Conservation (phyloP, 73 alveolate species). For the Symbiodinium natans region DNA sequence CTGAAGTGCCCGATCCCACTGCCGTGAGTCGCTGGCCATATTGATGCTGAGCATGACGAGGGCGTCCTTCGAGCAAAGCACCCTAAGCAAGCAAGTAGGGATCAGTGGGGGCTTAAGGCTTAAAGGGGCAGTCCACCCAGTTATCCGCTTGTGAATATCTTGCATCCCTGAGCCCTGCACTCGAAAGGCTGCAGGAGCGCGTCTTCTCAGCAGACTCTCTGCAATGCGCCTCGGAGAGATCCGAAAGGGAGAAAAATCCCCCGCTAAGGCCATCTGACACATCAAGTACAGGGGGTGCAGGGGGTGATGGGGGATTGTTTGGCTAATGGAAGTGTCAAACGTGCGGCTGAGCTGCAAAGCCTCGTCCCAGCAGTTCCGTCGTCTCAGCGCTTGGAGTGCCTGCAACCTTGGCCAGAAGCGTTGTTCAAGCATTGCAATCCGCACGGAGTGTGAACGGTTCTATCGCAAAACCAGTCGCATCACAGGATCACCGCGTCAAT, state of each 20-base stretch:
- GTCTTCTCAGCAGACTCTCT: not conserved
- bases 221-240: not conserved
- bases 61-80: too few species aligned
- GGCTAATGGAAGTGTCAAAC: too few species aligned
- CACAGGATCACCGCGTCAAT: too few species aligned
- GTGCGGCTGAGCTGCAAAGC: not conserved
- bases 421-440: too few species aligned
- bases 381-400: not conserved
- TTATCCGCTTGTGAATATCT: not conserved
- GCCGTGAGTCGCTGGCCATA: not conserved
- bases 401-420: not conserved
- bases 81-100: too few species aligned
- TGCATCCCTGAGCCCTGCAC: not conserved
- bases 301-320: too few species aligned
- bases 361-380: not conserved
- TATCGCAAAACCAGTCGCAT: too few species aligned
- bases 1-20: not conserved
- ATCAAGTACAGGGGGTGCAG: too few species aligned
- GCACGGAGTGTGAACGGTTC: too few species aligned
- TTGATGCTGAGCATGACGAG: not conserved
- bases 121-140: not conserved
- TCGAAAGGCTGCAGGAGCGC: not conserved
- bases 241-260: not conserved
- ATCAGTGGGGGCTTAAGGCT: too few species aligned
- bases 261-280: not conserved